Percentiles rank a stretch among this genome's conserved stretches.
phyloP scores from a whole-genome alignment of 108 stramenopile species.

The Epithemia pelagica region DNA sequence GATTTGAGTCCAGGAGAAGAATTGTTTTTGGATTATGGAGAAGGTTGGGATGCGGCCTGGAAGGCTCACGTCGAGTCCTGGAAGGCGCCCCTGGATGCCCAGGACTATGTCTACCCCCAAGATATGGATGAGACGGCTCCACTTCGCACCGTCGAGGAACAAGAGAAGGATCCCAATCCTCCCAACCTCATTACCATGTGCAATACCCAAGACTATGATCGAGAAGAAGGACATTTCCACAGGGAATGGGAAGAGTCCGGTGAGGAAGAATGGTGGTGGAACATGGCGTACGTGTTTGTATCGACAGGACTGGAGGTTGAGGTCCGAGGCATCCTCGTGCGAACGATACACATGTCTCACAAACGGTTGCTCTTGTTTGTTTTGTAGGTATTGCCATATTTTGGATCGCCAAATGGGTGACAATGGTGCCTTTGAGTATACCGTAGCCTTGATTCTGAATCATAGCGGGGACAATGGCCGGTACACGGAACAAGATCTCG shows the following conservation, averaged over 20 bases:
- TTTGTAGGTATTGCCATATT: conserved; percentile 17
- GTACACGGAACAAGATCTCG: neutral
- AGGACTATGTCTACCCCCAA: conserved; percentile 15
- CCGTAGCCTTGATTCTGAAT: conserved; percentile 6
- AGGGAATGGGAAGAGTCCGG: neutral
- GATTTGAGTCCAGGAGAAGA: conserved; percentile 76
- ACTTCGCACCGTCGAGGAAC: conserved; percentile 22
- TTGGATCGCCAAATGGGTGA: conserved; percentile 33
- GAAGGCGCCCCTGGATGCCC: conserved; percentile 15
- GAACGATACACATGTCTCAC: no score
- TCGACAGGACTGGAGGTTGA: no score
- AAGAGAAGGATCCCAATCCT: conserved; percentile 18
- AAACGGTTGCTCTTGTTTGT: no score
- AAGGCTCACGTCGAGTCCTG: conserved; percentile 40
- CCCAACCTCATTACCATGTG: conserved; percentile 15
- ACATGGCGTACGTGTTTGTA: neutral
- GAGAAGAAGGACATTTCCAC: neutral
- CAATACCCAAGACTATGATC: conserved; percentile 9
- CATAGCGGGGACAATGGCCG: conserved; percentile 6
- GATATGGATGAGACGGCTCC: neutral
- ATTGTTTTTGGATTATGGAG: conserved; percentile 65
- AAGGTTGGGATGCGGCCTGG: conserved; percentile 66
- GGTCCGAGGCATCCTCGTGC: no score
- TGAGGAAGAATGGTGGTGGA: neutral
- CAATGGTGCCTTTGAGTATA: conserved; percentile 27